Evolutionary conservation across 257 asterid species (phyloP), one percentile per base, ranked within the genome.

Genomic region (Agastache rugosa): DNA sequence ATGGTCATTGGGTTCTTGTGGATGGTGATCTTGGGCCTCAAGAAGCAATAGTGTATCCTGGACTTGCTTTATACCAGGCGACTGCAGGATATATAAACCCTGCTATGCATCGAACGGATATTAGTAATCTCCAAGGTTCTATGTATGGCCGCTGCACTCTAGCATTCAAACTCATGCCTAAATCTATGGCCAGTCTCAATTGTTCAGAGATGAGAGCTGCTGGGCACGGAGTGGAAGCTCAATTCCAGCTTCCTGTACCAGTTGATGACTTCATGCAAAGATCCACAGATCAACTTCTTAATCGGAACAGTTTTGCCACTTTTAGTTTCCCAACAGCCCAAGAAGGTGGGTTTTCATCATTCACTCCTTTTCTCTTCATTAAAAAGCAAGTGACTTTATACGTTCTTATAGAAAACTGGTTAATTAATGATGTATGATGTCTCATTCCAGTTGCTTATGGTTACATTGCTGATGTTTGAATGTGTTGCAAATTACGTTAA

Each of bases 171-270:
- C 88, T 94, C 83, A 92, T 94, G 99, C 97, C 99, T 63, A 94
- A 90, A 79, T 92, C 97, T 60, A 85, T 87, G 93, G 79, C 93
- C 84, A 92, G 90, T 81, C 88, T 94, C 73, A 87, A 80, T 75
- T 94, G 98, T 79, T 78, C 96, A 29, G 99, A 95, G 87, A 95
- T 95, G 99, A 82, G 90, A 76, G 98, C 96, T 58, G 97, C 99
- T 81, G 99, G 99, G 71, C 97, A 94, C 64, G 97, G 95, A 61
- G 90, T 94, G 71, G 97, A 94, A 73, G 96, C 93, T 75, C 97
- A 92, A 59, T 94, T 94, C 81, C 97, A 89, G 86, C 86, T 92
- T 82, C 97, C 97, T 6, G 86, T 94, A 31, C 88, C 93, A 19
- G 99, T 94, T 67, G 97, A 94, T 73, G 99, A 92, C 73, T 92